Conservation (phyloP, 2,329 filamentous ascomycete species). For the Colletotrichum simmondsii region DNA sequence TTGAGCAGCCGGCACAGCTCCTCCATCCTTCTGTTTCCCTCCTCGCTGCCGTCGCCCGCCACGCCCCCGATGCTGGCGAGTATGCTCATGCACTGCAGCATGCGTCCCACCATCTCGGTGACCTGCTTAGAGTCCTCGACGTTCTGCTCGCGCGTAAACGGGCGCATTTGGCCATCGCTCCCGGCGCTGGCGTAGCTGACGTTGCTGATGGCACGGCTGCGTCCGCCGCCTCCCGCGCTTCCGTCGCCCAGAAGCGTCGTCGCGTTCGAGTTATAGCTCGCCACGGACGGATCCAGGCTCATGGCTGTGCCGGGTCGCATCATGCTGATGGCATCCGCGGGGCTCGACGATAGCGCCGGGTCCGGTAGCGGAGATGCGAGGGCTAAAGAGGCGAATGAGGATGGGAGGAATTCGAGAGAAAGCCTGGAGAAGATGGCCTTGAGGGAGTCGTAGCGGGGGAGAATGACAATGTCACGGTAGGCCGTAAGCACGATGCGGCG, state of each 20-base stretch:
- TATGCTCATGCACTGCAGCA: constrained; percentile 96
- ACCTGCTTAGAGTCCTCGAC: constrained; percentile 80
- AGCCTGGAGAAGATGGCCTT: constrained; percentile 92
- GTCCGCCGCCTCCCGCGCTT: constrained; percentile 62
- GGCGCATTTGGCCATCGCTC: constrained; percentile 57
- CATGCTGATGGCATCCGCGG: constrained; percentile 51
- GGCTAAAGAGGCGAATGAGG: constrained; percentile 61
- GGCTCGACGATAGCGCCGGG: constrained; percentile 60
- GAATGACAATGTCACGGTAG: constrained; percentile 88
- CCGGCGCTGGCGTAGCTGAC: constrained; percentile 73
- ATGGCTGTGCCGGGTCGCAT: constrained; percentile 78
- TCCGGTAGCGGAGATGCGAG: constrained; percentile 64
- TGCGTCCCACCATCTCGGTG: constrained; percentile 92
- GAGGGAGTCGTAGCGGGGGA: constrained; percentile 88
- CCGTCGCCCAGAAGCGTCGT: constrained; percentile 82
- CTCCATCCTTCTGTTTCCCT: constrained; percentile 81
- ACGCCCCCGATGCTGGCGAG: constrained; percentile 72
- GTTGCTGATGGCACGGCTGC: constrained; percentile 87
- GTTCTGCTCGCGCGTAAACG: constrained; percentile 69
- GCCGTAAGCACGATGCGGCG: constrained; percentile 88
- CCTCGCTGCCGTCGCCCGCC: constrained; percentile 67
- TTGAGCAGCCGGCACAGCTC: constrained; percentile 89
- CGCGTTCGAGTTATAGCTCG: constrained; percentile 82
- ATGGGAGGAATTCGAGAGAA: constrained; percentile 80
- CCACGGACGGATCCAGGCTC: constrained; percentile 78